These are phyloP conservation scores for Elsinoe ampelina DNA, from an alignment of 2,329 filamentous ascomycete genomes.

Conservation along the genomic window DNA sequence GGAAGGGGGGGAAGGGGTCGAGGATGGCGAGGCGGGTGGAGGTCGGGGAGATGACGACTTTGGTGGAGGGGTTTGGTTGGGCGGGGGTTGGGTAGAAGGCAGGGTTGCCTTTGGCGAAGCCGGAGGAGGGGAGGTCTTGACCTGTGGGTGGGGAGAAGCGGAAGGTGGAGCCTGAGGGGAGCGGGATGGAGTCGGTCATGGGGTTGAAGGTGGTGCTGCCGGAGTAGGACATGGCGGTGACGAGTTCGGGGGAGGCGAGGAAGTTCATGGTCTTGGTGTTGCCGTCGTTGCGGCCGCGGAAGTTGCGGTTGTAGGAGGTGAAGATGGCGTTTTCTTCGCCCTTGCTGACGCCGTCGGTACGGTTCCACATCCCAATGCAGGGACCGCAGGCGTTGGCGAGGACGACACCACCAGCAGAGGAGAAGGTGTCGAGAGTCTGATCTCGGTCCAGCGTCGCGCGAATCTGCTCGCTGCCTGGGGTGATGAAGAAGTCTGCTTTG, in stretches of 20 bases:
- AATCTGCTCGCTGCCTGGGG: slow-evolving; percentile 93
- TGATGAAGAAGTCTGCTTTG: slow-evolving; percentile 87
- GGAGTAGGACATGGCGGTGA: slow-evolving; percentile 91
- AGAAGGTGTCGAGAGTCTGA: slow-evolving; percentile 75
- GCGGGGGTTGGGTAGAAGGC: slow-evolving; percentile 64
- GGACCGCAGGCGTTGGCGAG: slow-evolving; percentile 90
- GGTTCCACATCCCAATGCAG: slow-evolving; percentile 91
- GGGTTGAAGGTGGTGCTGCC: slow-evolving; percentile 91
- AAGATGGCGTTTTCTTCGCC: slow-evolving; percentile 89
- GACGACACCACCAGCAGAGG: slow-evolving; percentile 75
- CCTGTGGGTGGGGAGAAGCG: slow-evolving; percentile 68
- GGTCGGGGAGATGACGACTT: slow-evolving; percentile 73
- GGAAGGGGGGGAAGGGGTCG: slow-evolving; percentile 83
- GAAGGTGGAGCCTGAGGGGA: slow-evolving; percentile 72
- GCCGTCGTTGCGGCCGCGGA: slow-evolving; percentile 91
- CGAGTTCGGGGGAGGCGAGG: slow-evolving; percentile 88
- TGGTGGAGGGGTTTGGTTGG: slow-evolving; percentile 58
- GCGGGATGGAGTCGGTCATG: slow-evolving; percentile 73
- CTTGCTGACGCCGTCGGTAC: slow-evolving; percentile 75
- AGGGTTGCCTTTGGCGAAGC: slow-evolving; percentile 73
- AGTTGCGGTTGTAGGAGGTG: slow-evolving; percentile 97
- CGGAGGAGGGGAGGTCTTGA: slow-evolving; percentile 53
- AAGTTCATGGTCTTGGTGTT: slow-evolving; percentile 99
- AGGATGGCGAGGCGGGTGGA: slow-evolving; percentile 84
- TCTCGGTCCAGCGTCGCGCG: slow-evolving; percentile 87